phyloP scores from a whole-genome alignment of 495 filamentous ascomycete species.

The Penicillium diatomitis region DNA sequence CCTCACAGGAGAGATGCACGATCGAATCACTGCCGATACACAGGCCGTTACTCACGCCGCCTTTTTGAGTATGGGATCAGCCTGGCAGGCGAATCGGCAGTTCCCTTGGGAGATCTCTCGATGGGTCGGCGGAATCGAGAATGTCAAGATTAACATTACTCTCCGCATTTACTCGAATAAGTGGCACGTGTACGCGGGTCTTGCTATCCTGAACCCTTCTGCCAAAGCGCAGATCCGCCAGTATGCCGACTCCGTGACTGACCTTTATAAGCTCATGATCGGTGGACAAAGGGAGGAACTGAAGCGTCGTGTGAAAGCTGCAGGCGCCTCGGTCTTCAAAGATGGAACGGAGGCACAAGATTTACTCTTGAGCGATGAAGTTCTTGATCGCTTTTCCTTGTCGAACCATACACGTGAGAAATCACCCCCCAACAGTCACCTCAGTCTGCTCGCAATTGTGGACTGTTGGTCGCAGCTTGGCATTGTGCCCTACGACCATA shows the following conservation, averaged over 20 bases:
- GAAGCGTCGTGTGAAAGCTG: constrained; percentile 64
- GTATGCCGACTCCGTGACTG: constrained; percentile 86
- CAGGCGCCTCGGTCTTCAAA: constrained; percentile 73
- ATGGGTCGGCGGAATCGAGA: constrained; percentile 95
- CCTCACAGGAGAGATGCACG: constrained; percentile 77
- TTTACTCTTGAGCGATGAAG: constrained; percentile 68
- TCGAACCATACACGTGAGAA: constrained; percentile 51
- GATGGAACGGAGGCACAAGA: constrained; percentile 45
- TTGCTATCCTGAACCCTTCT: constrained; percentile 90
- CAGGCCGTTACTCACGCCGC: constrained; percentile 97
- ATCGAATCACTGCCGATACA: constrained; percentile 95
- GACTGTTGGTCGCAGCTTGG: constrained; percentile 93
- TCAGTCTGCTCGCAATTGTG: constrained; percentile 93
- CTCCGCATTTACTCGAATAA: constrained; percentile 96
- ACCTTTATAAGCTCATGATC: constrained; percentile 93
- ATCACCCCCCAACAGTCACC: constrained; percentile 77
- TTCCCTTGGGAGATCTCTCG: constrained; percentile 93
- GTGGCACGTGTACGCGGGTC: constrained; percentile 97
- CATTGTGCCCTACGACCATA: constrained; percentile 96
- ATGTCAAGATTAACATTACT: constrained; percentile 97
- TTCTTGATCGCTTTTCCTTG: constrained; percentile 80
- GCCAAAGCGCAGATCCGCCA: constrained; percentile 87
- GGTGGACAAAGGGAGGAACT: constrained; percentile 73
- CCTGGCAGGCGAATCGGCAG: constrained; percentile 85
- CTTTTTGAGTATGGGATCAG: constrained; percentile 93